Evolutionary conservation across 139 green algal species (phyloP).

Genomic region (Tetraselmis striata): DNA sequence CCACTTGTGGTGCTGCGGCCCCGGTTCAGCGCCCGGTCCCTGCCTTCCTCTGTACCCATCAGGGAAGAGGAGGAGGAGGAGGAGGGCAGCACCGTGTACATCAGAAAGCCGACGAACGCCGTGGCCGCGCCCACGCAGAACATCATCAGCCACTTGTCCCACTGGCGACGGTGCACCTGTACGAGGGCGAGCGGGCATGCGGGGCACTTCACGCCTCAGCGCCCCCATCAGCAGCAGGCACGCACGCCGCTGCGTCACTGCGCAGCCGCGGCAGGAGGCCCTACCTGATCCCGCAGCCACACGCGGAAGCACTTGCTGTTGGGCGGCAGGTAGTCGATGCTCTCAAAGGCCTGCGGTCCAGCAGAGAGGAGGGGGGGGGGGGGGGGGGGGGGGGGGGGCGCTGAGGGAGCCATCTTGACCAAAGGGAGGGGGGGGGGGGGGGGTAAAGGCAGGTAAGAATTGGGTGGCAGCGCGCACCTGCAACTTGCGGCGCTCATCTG

Average conservation of each 20-base stretch:
- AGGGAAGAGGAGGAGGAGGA: background rate
- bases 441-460: background rate
- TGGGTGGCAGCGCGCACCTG: background rate
- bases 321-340: slow-evolving; percentile 83
- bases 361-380: too few species aligned
- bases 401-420: background rate
- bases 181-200: too few species aligned
- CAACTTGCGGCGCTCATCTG: slow-evolving; percentile 12
- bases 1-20: too few species aligned
- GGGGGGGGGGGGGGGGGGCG: background rate
- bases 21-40: too few species aligned
- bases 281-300: slow-evolving; percentile 34
- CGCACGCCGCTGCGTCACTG: background rate
- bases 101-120: slow-evolving; percentile 59
- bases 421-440: background rate
- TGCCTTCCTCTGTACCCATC: too few species aligned
- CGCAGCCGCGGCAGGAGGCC: background rate
- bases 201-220: too few species aligned
- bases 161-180: slow-evolving; percentile 49
- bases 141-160: slow-evolving; percentile 89
- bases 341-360: slow-evolving; percentile 59
- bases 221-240: too few species aligned
- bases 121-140: slow-evolving; percentile 62
- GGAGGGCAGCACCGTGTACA: slow-evolving; percentile 44
- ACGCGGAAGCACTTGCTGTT: slow-evolving; percentile 69